phyloP scores from a whole-genome alignment of 2,329 filamentous ascomycete species.

The Nothophoma quercina region DNA sequence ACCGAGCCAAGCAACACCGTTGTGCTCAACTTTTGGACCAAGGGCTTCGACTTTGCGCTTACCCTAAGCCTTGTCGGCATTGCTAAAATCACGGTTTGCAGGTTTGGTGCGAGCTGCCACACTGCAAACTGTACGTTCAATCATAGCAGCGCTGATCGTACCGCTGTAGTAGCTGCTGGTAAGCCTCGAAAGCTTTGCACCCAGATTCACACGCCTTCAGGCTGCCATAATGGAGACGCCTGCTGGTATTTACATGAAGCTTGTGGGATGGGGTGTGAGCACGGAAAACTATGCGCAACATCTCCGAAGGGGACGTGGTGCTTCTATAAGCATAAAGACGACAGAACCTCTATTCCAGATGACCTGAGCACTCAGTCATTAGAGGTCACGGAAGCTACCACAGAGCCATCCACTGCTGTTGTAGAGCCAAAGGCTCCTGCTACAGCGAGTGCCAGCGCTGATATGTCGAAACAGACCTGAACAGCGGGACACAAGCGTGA shows the following conservation, averaged over 20 bases:
- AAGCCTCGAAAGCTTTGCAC: background rate
- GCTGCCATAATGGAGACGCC: background rate
- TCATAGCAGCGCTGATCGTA: background rate
- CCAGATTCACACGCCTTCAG: background rate
- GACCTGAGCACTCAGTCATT: no score
- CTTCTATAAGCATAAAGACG: constrained; percentile 3
- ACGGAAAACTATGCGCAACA: background rate
- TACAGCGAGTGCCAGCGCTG: no score
- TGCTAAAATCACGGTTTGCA: constrained; percentile 2
- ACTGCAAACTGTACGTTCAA: background rate
- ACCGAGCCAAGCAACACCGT: background rate
- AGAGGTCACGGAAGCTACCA: no score
- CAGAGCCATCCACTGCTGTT: no score
- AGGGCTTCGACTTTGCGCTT: background rate
- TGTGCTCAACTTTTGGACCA: background rate
- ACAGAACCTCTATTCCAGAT: no score
- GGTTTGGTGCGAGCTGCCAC: background rate
- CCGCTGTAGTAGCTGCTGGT: background rate
- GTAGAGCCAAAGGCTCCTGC: no score
- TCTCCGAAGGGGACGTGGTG: background rate
- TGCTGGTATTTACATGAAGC: constrained; percentile 9
- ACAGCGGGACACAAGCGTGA: background rate
- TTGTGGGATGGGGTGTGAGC: background rate
- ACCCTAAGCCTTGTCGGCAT: background rate
- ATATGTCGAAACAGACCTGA: no score